Evolutionary conservation across 306 rosid species (phyloP), one percentile per base, ranked within the genome.

Genomic region (Lathyrus tuberosus): DNA sequence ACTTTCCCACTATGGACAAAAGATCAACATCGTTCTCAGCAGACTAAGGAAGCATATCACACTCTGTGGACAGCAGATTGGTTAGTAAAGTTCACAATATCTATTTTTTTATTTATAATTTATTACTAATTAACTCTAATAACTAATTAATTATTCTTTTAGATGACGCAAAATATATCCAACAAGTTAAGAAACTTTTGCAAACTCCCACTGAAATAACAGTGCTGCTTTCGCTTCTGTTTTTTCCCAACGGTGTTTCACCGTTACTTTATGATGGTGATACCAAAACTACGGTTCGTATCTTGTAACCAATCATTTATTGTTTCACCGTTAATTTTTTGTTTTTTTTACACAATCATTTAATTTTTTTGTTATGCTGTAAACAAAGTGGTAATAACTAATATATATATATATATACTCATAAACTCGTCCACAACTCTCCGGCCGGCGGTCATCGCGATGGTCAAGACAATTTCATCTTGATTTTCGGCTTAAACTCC

Each of bases 1-100:
- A 20, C 46, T 88, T n/a, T 80, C 95, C 9, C 87, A 79, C 8
- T 88, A 75, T 71, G 72, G 86, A 70, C 89, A 82, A 35, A 88
- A 86, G 57, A 79, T 86, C 20, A 82, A 83, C 51, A 73, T 79
- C 69, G 78, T 88, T 8, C 81, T 80, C 4, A 84, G 80, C 83
- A 88, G 83, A 69, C 43, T 86, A 1, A 86, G 80, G 77, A 80
- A 69, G 20, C 91, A 82, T 48, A 46, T 88, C 57, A 3, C 69
- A 1, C 8, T 67, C 5, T 63, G 78, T 80, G 74, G 22, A 17
- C 84, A 77, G 11, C 87, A 85, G 56, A 79, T 86, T 15, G 91
- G 95, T 85, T 0, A 43, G 65, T 22, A 22, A 53, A 52, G 14
- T 22, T 22, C 24, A 1, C 2, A 22, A 22, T 22, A 22, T 22